These are phyloP conservation scores for Arctium minus DNA, from an alignment of 129 eudicot species.

Conservation along the genomic window DNA sequence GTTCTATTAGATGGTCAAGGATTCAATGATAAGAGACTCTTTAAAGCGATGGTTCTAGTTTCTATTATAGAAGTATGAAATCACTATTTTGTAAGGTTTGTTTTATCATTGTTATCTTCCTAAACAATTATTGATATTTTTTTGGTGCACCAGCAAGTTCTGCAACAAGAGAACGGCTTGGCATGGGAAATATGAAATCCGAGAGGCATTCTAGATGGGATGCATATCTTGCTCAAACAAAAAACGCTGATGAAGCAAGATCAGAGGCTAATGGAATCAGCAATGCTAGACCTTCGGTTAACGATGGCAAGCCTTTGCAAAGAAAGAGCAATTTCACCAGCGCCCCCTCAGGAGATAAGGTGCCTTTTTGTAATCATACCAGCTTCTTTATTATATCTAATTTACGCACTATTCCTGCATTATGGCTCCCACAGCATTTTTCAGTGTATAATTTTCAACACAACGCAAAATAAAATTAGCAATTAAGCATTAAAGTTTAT, in stretches of 20 bases:
- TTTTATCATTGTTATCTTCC: not conserved
- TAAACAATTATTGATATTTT: not conserved
- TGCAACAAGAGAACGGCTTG: conserved; percentile 24
- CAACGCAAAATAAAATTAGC: not conserved
- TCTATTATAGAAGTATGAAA: conserved; percentile 10
- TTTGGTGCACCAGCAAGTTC: conserved; percentile 27
- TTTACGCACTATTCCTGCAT: not conserved
- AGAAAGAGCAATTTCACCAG: conserved; percentile 31
- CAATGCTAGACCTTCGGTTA: conserved; percentile 14
- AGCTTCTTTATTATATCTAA: not conserved
- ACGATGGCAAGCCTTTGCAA: conserved; percentile 31
- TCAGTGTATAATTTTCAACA: not conserved
- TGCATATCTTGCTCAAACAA: conserved; percentile 31
- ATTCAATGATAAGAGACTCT: not conserved
- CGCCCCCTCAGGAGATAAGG: conserved; percentile 42
- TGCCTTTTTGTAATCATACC: conserved; percentile 15
- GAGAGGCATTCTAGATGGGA: conserved; percentile 39
- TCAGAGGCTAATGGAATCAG: conserved; percentile 33
- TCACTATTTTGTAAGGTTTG: not conserved
- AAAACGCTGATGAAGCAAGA: conserved; percentile 23
- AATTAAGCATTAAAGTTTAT: not conserved
- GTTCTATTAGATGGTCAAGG: not conserved
- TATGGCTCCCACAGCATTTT: not conserved
- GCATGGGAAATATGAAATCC: conserved; percentile 21
- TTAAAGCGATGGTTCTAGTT: not conserved